Conservation (phyloP, 495 filamentous ascomycete genomes). For the Paragyromitra xinjiangensis region DNA sequence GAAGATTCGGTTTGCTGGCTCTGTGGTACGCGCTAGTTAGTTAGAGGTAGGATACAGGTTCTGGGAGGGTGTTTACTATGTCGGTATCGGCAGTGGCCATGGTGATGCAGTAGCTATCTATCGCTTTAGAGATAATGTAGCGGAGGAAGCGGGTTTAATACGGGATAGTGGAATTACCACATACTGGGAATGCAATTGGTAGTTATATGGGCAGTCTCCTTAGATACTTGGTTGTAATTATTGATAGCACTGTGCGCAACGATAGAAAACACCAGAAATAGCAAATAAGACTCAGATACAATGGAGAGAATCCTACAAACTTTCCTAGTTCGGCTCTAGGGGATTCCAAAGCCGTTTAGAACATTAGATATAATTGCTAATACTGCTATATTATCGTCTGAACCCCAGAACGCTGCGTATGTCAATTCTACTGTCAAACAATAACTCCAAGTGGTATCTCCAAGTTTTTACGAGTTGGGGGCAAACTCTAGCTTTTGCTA, state of each 20-base stretch:
- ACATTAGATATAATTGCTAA: not conserved
- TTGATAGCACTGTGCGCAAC: not conserved
- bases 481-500: not conserved
- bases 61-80: not conserved
- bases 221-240: not conserved
- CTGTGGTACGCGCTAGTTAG: not conserved
- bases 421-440: too few species aligned
- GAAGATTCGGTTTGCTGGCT: not conserved
- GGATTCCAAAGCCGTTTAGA: not conserved
- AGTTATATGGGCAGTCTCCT: not conserved
- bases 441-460: too few species aligned
- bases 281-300: not conserved
- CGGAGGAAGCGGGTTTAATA: not conserved
- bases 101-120: not conserved
- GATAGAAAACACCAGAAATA: not conserved
- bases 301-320: not conserved
- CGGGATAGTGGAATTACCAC: not conserved
- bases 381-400: not conserved
- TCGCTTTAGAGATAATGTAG: too few species aligned
- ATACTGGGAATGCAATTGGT: not conserved
- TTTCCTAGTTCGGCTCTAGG: not conserved
- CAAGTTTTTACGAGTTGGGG: not conserved
- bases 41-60: not conserved
- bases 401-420: too few species aligned
- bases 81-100: slow-evolving; percentile 8